These are phyloP conservation scores for Fraxinus floribunda DNA, from an alignment of 305 asterid genomes.

Conservation along the genomic window DNA sequence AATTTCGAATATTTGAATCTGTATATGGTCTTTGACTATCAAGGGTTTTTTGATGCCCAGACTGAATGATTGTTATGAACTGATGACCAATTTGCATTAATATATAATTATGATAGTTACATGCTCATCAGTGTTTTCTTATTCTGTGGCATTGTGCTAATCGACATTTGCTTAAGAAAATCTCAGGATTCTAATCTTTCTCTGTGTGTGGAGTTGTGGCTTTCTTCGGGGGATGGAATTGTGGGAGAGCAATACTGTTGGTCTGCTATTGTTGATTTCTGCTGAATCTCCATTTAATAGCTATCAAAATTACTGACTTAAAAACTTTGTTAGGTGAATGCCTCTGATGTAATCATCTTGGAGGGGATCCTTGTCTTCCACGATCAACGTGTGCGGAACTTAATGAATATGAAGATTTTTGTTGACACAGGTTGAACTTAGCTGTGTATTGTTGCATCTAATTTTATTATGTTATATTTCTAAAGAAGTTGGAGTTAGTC, in stretches of 20 bases:
- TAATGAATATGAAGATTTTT: slow-evolving; percentile 97
- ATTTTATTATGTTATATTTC: not conserved
- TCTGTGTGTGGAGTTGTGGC: not conserved
- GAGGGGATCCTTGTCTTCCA: slow-evolving; percentile 98
- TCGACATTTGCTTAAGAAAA: not conserved
- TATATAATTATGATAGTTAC: not conserved
- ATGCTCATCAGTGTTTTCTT: not conserved
- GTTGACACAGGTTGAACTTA: slow-evolving; percentile 78
- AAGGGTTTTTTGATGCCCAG: not conserved
- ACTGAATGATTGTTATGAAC: not conserved
- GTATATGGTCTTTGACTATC: not conserved
- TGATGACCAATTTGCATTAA: not conserved
- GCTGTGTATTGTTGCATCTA: slow-evolving; percentile 8
- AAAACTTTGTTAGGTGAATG: slow-evolving; percentile 65
- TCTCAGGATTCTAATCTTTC: not conserved
- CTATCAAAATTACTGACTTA: slow-evolving; percentile 3
- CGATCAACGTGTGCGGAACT: slow-evolving; percentile 81
- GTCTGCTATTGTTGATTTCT: slow-evolving; percentile 4
- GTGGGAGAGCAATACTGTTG: not conserved
- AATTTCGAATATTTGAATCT: not conserved
- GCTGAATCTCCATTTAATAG: not conserved
- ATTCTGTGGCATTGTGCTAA: not conserved
- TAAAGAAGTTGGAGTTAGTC: slow-evolving; percentile 1
- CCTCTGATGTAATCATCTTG: slow-evolving; percentile 89
- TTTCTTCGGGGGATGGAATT: not conserved